Conservation (phyloP, 2,329 filamentous ascomycete species). For the Pezicula rhizophila region DNA sequence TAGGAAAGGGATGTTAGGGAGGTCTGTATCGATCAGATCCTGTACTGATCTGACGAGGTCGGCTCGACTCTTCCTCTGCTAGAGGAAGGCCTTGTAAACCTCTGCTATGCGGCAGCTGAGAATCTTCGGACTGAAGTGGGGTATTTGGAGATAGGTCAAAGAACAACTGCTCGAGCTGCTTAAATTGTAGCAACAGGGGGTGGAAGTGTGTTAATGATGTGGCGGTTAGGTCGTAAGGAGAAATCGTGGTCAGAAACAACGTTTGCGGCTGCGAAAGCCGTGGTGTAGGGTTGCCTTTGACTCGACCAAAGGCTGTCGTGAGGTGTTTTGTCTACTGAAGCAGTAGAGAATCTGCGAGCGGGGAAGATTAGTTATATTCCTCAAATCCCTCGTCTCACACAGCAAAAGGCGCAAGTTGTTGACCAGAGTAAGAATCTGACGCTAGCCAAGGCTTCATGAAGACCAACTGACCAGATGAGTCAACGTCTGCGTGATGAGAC, state of each 20-base stretch:
- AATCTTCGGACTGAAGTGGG: slow-evolving; percentile 52
- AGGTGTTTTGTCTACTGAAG: slow-evolving; percentile 1
- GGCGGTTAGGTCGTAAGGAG: slow-evolving; percentile 56
- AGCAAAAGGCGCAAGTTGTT: background rate
- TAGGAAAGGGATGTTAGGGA: slow-evolving; percentile 64
- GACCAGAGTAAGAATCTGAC: background rate
- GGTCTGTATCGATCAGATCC: slow-evolving; percentile 92
- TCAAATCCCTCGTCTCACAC: background rate
- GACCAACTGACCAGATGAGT: background rate
- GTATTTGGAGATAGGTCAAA: slow-evolving; percentile 43
- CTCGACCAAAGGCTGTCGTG: slow-evolving; percentile 55
- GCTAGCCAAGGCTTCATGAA: background rate
- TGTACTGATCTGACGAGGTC: slow-evolving; percentile 87
- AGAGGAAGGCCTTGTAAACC: slow-evolving; percentile 98
- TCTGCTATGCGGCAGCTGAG: slow-evolving; percentile 99
- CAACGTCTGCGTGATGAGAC: background rate
- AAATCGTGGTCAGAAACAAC: slow-evolving; percentile 65
- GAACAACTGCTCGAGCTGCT: slow-evolving; percentile 43
- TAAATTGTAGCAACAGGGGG: slow-evolving; percentile 48
- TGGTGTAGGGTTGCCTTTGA: slow-evolving; percentile 57
- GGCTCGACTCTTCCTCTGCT: slow-evolving; percentile 98
- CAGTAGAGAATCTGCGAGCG: background rate
- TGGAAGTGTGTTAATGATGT: slow-evolving; percentile 61
- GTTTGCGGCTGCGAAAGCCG: slow-evolving; percentile 57
- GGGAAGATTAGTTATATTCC: background rate